A percentile compares a stretch with the other conserved stretches of the same genome.
Evolutionary conservation across 192 early-diverging fungal species (phyloP).

Genomic region (Linnemannia elongata): DNA sequence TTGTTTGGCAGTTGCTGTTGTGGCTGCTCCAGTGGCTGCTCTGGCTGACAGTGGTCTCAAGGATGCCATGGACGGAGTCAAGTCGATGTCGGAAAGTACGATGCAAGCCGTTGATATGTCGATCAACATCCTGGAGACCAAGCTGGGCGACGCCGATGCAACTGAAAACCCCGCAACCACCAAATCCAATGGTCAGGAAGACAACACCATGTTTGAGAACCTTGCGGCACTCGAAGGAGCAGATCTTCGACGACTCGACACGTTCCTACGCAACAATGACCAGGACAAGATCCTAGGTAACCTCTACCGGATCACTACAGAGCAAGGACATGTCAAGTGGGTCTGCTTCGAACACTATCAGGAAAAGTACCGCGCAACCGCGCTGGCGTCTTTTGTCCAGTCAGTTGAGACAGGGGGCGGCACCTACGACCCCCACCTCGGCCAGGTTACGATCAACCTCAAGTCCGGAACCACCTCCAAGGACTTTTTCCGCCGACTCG

Average conservation of each 20-base stretch:
- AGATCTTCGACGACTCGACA: slow-evolving; percentile 19
- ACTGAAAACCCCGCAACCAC: background rate
- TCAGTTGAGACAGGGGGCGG: background rate
- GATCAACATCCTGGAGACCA: slow-evolving; percentile 10
- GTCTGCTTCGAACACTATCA: slow-evolving; percentile 35
- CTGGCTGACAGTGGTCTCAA: background rate
- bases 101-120: slow-evolving; percentile 10
- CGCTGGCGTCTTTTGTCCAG: slow-evolving; percentile 9
- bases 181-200: too few species aligned
- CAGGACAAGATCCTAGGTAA: slow-evolving; percentile 29
- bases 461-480: background rate
- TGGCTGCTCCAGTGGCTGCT: background rate
- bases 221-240: slow-evolving; percentile 31
- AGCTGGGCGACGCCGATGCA: background rate
- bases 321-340: slow-evolving; percentile 40
- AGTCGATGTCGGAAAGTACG: background rate
- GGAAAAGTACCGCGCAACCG: slow-evolving; percentile 17
- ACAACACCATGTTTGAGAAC: background rate
- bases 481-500: slow-evolving; percentile 5
- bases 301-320: slow-evolving; percentile 30
- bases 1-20: background rate
- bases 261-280: slow-evolving; percentile 22
- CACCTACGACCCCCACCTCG: background rate
- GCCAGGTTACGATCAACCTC: slow-evolving; percentile 4
- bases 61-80: background rate